Evolutionary conservation across 225 moss, liverwort and hornwort genomes (phyloP), one percentile per base, ranked within the genome.

Genomic region (Takakia lepidozioides): DNA sequence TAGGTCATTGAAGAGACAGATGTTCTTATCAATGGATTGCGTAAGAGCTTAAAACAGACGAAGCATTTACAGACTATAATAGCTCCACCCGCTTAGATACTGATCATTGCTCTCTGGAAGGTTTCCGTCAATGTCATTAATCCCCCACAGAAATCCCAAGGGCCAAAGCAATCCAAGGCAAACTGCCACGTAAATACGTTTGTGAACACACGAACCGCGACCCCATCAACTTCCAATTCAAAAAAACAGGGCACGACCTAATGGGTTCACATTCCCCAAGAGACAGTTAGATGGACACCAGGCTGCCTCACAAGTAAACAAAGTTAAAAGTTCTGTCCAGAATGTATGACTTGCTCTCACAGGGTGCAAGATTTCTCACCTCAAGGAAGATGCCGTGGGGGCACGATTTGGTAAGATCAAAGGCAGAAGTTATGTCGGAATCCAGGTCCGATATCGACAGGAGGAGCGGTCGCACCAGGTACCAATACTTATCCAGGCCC

Each of bases 401-500:
- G 62, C 73, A 73, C 19, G 62, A 56, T 18, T 41, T 46, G 34
- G 27, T 53, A 6, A 79, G 74, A 1, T 46, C 26, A 25, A 23
- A 74, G 17, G 63, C 70, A 27, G 42, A 59, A 10, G 25, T 23
- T 52, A 79, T 74, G 27, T 60, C 40, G 27, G 51, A 49, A 0
- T 42, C 67, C 16, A 79, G 70, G 19, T 67, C 63, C 30, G 35
- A 60, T 42, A 79, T 61, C 41, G 36, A 63, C 46, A 61, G 17
- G 0, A 51, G 44, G 45, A 66, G 54, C 26, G 57, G 38, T 29
- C 51, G 18, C 13, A 74, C 60, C 20, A 70, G 70, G 43, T 70
- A 79, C 79, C 79, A 79, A 28, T 63, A 74, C 66, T 70, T 79
- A 29, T 46, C 63, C 51, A 79, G 37, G 41, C 74, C 74, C 56